Percentiles rank a stretch among this genome's conserved stretches.
Conservation (phyloP, 345 rosid species). For the Eucalyptus virginea region DNA sequence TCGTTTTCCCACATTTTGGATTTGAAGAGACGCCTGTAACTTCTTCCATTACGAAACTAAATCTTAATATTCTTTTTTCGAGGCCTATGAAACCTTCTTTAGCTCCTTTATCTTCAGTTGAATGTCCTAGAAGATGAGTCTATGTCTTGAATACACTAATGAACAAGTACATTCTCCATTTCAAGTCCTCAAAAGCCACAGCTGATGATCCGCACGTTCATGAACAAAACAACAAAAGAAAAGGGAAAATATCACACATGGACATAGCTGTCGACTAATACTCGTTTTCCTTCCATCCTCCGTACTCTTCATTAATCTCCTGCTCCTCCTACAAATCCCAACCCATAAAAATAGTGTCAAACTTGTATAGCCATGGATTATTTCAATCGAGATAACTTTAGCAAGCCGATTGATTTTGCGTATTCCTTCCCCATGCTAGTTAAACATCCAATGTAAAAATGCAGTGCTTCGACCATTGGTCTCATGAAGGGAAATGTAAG, state of each 20-base stretch:
- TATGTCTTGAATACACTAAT: not conserved
- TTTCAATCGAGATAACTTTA: not conserved
- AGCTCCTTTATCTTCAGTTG: not conserved
- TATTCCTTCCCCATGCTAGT: not conserved
- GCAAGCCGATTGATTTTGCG: not conserved
- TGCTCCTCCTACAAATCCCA: constrained; percentile 14
- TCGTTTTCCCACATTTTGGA: not conserved
- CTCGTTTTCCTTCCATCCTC: constrained; percentile 75
- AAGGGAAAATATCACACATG: not conserved
- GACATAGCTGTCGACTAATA: not conserved
- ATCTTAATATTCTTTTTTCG: no score
- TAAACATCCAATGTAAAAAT: not conserved
- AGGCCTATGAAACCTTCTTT: not conserved
- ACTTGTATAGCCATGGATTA: not conserved
- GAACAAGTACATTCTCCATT: not conserved
- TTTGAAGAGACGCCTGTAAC: not conserved
- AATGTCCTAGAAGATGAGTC: not conserved
- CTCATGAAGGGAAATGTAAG: not conserved
- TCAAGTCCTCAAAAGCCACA: not conserved
- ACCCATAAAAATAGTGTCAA: not conserved
- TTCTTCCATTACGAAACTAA: not conserved
- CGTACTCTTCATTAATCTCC: constrained; percentile 22
- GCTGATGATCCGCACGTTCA: not conserved
- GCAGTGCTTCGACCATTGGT: not conserved
- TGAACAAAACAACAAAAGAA: not conserved